These are phyloP conservation scores for Gossypium trilobum DNA, from an alignment of 441 rosid species.

Conservation along the genomic window DNA sequence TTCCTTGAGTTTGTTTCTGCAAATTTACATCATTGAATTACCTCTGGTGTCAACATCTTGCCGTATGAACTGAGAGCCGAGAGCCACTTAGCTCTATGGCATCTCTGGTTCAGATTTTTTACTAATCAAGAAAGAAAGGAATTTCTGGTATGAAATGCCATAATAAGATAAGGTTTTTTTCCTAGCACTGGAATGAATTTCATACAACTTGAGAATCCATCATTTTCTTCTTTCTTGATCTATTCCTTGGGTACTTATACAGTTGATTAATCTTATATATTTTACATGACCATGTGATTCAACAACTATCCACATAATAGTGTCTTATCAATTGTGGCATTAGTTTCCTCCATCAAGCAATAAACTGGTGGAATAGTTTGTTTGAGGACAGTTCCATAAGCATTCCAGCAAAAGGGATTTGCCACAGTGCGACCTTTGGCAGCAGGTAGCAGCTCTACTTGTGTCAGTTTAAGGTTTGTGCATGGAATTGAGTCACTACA, in stretches of 20 bases:
- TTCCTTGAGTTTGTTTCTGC: too few relatives aligned
- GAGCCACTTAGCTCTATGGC: too few relatives aligned
- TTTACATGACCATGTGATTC: conserved; percentile 6
- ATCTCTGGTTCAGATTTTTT: not conserved
- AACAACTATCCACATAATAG: conserved; percentile 22
- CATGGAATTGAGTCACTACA: conserved; percentile 73
- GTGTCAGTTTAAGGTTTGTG: conserved; percentile 48
- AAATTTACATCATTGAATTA: too few relatives aligned
- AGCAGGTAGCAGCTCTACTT: conserved; percentile 49
- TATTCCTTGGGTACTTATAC: not conserved
- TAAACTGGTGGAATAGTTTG: conserved; percentile 48
- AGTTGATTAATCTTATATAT: not conserved
- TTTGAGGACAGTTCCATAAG: conserved; percentile 44
- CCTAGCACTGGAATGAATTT: not conserved
- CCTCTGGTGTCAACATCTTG: too few relatives aligned
- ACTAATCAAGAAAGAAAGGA: not conserved
- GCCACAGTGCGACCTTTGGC: conserved; percentile 28
- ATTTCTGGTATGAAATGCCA: not conserved
- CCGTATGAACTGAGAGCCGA: too few relatives aligned
- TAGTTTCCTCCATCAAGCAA: conserved; percentile 46
- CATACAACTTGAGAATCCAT: not conserved
- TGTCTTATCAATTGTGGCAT: conserved; percentile 23
- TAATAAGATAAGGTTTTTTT: not conserved
- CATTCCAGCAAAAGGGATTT: conserved; percentile 71
- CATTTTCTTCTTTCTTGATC: not conserved